Percentiles rank a stretch among this genome's conserved stretches.
Conservation (phyloP, 2,329 filamentous ascomycete species). For the Cladosporium sp. region DNA sequence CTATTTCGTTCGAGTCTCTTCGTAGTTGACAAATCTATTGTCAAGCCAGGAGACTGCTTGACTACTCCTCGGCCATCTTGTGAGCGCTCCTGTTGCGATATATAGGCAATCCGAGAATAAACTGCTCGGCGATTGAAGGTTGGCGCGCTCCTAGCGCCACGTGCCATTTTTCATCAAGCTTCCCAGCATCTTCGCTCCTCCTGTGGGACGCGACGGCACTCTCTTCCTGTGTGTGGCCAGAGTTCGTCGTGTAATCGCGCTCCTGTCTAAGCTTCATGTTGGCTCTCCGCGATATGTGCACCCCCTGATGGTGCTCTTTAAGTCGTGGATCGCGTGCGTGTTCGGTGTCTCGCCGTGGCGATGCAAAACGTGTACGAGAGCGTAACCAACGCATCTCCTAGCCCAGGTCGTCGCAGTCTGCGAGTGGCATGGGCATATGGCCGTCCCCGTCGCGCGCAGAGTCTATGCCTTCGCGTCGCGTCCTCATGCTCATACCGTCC, state of each 20-base stretch:
- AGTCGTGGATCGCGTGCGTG: too few relatives aligned
- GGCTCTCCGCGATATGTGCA: neutral
- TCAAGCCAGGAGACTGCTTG: neutral
- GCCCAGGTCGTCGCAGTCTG: neutral
- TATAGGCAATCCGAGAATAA: neutral
- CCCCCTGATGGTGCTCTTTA: neutral
- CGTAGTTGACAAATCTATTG: neutral
- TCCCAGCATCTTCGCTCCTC: neutral
- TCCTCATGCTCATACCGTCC: neutral
- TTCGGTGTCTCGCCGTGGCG: too few relatives aligned
- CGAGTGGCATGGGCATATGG: neutral
- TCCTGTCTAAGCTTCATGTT: neutral
- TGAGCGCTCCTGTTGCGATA: neutral
- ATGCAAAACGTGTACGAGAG: neutral
- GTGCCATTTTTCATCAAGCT: neutral
- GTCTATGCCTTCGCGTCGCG: neutral
- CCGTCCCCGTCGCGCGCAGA: neutral
- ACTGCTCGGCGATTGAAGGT: neutral
- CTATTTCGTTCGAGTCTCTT: neutral
- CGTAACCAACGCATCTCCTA: neutral
- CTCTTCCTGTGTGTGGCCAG: neutral
- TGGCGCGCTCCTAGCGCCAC: neutral
- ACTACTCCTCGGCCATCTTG: neutral
- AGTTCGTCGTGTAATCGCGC: neutral
- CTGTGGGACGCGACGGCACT: neutral